Conservation (phyloP, 371 early-diverging fungal genomes). For the Apophysomyces variabilis region DNA sequence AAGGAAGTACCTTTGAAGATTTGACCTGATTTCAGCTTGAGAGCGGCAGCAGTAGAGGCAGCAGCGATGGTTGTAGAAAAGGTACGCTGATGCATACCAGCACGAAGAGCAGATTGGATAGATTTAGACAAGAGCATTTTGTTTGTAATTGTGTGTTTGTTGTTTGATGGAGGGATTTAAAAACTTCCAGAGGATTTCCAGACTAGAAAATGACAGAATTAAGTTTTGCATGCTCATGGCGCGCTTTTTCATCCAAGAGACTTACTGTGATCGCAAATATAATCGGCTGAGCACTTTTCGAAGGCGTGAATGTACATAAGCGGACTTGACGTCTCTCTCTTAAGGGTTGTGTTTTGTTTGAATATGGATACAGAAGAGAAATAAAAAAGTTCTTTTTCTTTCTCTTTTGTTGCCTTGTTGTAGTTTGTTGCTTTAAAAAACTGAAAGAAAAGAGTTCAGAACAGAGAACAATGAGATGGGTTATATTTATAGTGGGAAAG, state of each 20-base stretch:
- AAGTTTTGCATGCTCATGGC: background rate
- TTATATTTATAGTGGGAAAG: background rate
- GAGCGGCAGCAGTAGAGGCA: constrained; percentile 60
- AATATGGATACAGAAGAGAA: too few relatives aligned
- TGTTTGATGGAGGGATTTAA: constrained; percentile 24
- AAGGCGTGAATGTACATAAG: constrained; percentile 83
- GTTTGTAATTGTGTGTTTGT: constrained; percentile 1
- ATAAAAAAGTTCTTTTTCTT: too few relatives aligned
- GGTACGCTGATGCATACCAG: constrained; percentile 10
- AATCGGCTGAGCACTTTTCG: constrained; percentile 84
- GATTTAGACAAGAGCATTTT: constrained; percentile 7
- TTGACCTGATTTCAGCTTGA: constrained; percentile 79
- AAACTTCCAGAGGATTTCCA: constrained; percentile 58
- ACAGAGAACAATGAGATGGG: background rate
- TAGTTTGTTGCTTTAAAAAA: background rate
- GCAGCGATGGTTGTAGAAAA: constrained; percentile 40
- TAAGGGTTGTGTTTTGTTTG: constrained; percentile 4
- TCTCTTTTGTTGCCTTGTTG: too few relatives aligned
- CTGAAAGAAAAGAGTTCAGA: background rate
- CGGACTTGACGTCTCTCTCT: constrained; percentile 17
- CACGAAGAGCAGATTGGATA: constrained; percentile 5
- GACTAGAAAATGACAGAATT: constrained; percentile 33
- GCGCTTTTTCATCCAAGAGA: background rate
- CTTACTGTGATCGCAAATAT: constrained; percentile 82
- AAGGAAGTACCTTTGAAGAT: constrained; percentile 78